These are phyloP conservation scores for Rhizophagus clarus DNA, from an alignment of 192 early-diverging fungal genomes.

Conservation along the genomic window DNA sequence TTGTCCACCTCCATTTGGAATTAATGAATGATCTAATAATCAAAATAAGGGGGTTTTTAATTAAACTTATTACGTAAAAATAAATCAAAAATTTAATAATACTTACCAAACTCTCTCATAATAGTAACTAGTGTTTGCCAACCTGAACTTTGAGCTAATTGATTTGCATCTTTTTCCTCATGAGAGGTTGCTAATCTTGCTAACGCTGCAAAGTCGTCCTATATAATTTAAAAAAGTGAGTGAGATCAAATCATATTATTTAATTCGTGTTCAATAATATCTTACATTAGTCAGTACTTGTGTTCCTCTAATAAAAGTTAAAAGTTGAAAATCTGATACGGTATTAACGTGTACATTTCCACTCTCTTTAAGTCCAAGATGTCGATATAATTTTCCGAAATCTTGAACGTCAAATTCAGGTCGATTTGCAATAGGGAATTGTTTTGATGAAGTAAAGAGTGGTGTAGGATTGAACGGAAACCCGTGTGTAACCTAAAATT, in stretches of 20 bases:
- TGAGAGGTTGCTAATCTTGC: constrained; percentile 44
- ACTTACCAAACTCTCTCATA: constrained; percentile 52
- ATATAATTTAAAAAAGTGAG: background rate
- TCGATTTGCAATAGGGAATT: constrained; percentile 84
- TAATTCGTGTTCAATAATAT: too few species aligned
- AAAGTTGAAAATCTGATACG: constrained; percentile 85
- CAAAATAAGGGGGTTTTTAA: too few species aligned
- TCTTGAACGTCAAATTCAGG: constrained; percentile 58
- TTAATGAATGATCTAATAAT: too few species aligned
- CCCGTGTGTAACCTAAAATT: constrained; percentile 76
- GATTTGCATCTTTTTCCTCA: constrained; percentile 33
- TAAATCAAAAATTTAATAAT: background rate
- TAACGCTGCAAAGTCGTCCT: constrained; percentile 57
- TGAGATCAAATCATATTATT: too few species aligned
- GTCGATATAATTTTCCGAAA: constrained; percentile 57
- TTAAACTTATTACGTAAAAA: too few species aligned
- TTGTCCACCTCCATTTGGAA: constrained; percentile 19
- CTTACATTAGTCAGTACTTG: constrained; percentile 60
- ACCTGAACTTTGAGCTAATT: constrained; percentile 49
- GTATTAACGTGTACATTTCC: constrained; percentile 46
- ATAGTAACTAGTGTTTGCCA: constrained; percentile 78
- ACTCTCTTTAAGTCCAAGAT: constrained; percentile 43
- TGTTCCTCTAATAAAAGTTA: constrained; percentile 68
- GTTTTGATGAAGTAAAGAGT: constrained; percentile 62
- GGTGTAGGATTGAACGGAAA: constrained; percentile 82